Percentiles rank a stretch among this genome's conserved stretches.
Conservation (phyloP, 2,329 filamentous ascomycete genomes). For the Cercospora berteroae region DNA sequence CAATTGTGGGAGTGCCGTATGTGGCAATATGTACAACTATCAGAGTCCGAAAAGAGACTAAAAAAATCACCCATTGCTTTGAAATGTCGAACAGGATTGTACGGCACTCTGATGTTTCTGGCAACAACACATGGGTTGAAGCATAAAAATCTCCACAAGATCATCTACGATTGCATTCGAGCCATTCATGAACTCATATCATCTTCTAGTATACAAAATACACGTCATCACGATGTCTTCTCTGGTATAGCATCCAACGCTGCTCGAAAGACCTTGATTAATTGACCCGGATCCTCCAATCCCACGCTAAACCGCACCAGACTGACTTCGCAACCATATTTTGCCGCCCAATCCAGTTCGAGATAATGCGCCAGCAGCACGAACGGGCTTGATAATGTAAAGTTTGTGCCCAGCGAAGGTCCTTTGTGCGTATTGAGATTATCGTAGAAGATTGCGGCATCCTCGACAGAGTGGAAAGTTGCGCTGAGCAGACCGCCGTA, state of each 20-base stretch:
- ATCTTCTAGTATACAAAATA: neutral
- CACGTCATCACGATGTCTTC: neutral
- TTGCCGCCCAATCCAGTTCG: slow-evolving; percentile 85
- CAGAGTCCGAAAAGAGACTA: neutral
- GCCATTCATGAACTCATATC: neutral
- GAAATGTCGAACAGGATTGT: neutral
- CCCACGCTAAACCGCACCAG: slow-evolving; percentile 87
- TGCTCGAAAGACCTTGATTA: slow-evolving; percentile 59
- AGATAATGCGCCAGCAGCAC: slow-evolving; percentile 86
- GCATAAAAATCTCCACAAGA: neutral
- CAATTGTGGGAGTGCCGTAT: neutral
- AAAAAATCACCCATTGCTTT: neutral
- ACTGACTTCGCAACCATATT: slow-evolving; percentile 76
- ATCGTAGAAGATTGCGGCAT: slow-evolving; percentile 82
- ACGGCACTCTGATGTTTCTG: too few species aligned
- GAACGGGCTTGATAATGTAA: slow-evolving; percentile 83
- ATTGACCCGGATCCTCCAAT: slow-evolving; percentile 69
- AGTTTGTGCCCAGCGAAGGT: slow-evolving; percentile 93
- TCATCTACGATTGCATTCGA: neutral
- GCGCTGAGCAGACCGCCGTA: slow-evolving; percentile 89
- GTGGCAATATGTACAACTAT: neutral
- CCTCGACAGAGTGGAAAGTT: slow-evolving; percentile 67
- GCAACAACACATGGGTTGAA: neutral
- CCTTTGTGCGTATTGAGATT: slow-evolving; percentile 84
- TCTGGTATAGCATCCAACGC: slow-evolving; percentile 7